A percentile compares a stretch with the other conserved stretches of the same genome.
Evolutionary conservation across 345 rosid genomes (phyloP).

Genomic region (Ceriops zippeliana): DNA sequence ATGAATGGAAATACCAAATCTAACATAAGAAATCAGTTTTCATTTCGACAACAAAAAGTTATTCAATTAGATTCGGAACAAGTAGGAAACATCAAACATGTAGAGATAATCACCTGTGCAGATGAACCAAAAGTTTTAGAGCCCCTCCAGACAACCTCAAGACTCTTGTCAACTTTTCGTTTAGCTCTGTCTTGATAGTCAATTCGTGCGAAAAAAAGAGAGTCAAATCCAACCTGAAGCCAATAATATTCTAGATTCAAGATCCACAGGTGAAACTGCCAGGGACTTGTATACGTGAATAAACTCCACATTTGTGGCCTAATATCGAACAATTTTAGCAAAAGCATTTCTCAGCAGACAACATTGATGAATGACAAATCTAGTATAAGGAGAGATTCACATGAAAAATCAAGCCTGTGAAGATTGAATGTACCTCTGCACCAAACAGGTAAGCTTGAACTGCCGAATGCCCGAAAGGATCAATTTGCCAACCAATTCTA

Average conservation of each 20-base stretch:
- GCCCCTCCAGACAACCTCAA: slow-evolving; percentile 54
- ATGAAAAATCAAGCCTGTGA: not conserved
- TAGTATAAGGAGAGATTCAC: not conserved
- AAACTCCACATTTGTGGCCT: not conserved
- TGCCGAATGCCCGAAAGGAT: slow-evolving; percentile 15
- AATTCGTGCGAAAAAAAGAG: slow-evolving; percentile 45
- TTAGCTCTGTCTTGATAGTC: slow-evolving; percentile 57
- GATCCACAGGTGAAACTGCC: too few species aligned
- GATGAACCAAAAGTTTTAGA: slow-evolving; percentile 53
- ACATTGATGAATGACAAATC: not conserved
- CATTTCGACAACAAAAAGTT: not conserved
- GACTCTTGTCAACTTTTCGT: slow-evolving; percentile 42
- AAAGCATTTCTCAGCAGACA: not conserved
- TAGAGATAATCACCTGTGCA: slow-evolving; percentile 33
- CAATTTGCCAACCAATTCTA: slow-evolving; percentile 14
- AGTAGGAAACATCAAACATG: slow-evolving; percentile 1
- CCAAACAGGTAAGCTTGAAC: slow-evolving; percentile 11
- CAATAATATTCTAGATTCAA: not conserved
- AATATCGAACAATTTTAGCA: not conserved
- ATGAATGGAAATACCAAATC: not conserved
- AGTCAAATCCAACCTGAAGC: slow-evolving; percentile 54
- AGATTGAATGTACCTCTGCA: slow-evolving; percentile 39
- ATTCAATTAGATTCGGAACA: not conserved
- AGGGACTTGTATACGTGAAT: not conserved
- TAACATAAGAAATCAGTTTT: not conserved